These are phyloP conservation scores for Termitomyces sp. DNA, from an alignment of 1,284 basidiomycete species.

Conservation along the genomic window DNA sequence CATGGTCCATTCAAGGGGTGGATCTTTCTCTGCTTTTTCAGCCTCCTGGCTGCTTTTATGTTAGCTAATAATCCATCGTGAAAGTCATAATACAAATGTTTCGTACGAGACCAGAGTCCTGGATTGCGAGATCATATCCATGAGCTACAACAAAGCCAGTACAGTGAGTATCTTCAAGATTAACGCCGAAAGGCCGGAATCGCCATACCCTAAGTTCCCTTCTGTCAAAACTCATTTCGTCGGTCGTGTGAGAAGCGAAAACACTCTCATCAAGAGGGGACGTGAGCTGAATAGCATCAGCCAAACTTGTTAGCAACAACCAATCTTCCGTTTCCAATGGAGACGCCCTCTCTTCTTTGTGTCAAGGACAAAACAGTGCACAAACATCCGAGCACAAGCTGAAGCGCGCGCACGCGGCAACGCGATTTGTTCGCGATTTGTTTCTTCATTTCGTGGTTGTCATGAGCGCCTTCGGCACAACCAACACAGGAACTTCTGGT, in stretches of 20 bases:
- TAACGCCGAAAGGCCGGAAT: background rate
- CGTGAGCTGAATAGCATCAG: background rate
- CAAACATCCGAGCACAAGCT: no score
- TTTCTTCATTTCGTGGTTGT: background rate
- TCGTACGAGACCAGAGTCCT: slow-evolving; percentile 13
- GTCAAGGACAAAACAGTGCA: background rate
- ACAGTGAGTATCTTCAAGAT: background rate
- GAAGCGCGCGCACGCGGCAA: background rate
- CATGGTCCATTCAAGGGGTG: slow-evolving; percentile 25
- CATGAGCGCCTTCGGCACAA: slow-evolving; percentile 19
- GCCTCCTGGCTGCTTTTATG: slow-evolving; percentile 3
- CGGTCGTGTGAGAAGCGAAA: background rate
- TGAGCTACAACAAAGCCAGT: background rate
- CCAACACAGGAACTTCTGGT: slow-evolving; percentile 14
- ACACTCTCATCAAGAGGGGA: background rate
- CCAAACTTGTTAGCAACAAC: background rate
- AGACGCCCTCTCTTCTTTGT: no score
- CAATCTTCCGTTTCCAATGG: background rate
- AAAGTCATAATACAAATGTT: background rate
- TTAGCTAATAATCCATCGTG: background rate
- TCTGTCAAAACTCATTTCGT: background rate
- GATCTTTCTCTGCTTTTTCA: slow-evolving; percentile 2
- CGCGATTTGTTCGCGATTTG: background rate
- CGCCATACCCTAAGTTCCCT: background rate
- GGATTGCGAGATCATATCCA: slow-evolving; percentile 10